Evolutionary conservation across 2,329 filamentous ascomycete species (phyloP).

Genomic region (Colletotrichum nymphaeae): DNA sequence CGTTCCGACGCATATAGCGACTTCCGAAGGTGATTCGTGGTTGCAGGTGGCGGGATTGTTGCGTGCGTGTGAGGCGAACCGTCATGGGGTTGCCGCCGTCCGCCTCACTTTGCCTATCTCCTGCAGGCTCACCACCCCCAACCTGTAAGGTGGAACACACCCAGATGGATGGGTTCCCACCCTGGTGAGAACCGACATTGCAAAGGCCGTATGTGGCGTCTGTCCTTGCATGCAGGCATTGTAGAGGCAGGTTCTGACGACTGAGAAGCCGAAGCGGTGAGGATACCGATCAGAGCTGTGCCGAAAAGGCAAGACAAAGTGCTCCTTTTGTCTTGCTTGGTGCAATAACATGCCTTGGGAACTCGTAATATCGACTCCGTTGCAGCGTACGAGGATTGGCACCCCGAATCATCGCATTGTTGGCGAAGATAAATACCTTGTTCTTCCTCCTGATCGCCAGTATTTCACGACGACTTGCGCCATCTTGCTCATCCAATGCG

Average conservation of each 20-base stretch:
- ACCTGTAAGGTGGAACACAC: conserved; percentile 22
- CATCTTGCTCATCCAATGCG: conserved; percentile 1
- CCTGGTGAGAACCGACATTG: conserved; percentile 18
- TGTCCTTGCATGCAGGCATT: conserved; percentile 29
- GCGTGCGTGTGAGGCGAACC: conserved; percentile 32
- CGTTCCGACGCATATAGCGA: neutral
- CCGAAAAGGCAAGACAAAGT: conserved; percentile 32
- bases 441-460: conserved; percentile 27
- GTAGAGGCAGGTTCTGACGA: conserved; percentile 30
- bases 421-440: conserved; percentile 35
- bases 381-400: conserved; percentile 13
- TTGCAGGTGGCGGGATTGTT: conserved; percentile 13
- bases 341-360: conserved; percentile 29
- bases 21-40: conserved; percentile 18
- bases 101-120: conserved; percentile 37
- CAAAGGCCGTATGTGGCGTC: conserved; percentile 30
- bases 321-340: conserved; percentile 27
- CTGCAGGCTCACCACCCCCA: conserved; percentile 33
- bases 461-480: conserved; percentile 1
- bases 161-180: conserved; percentile 26
- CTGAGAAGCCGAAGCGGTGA: conserved; percentile 32
- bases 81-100: conserved; percentile 30
- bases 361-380: conserved; percentile 25
- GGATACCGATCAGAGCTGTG: conserved; percentile 19
- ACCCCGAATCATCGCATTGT: conserved; percentile 9